Evolutionary conservation across 805 yeast species (phyloP).

Genomic region (Zygoascus flipseniorum): DNA sequence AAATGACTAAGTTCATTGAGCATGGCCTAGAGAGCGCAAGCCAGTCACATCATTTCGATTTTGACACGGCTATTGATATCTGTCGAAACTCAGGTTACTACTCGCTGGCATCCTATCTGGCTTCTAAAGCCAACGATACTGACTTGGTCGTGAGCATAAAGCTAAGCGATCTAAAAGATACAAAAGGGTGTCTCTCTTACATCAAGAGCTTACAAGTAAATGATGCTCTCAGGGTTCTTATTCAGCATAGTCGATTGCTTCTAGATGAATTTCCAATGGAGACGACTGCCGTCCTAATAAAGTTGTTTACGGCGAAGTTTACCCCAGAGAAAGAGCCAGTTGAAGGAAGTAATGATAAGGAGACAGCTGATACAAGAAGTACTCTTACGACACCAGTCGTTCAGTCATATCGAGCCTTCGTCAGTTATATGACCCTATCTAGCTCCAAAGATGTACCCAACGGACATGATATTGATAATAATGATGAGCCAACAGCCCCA

Average conservation of each 20-base stretch:
- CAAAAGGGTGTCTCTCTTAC: slow-evolving; percentile 52
- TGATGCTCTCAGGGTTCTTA: slow-evolving; percentile 65
- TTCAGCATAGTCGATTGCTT: slow-evolving; percentile 55
- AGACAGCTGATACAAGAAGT: slow-evolving; percentile 6
- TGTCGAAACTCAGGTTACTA: slow-evolving; percentile 66
- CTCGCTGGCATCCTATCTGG: slow-evolving; percentile 58
- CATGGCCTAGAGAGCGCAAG: slow-evolving; percentile 29
- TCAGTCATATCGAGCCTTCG: slow-evolving; percentile 50
- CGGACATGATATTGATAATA: background rate
- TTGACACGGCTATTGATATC: slow-evolving; percentile 55
- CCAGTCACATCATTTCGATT: slow-evolving; percentile 40
- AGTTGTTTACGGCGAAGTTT: slow-evolving; percentile 82
- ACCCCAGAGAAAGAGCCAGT: slow-evolving; percentile 31
- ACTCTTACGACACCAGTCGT: slow-evolving; percentile 27
- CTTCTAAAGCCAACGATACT: slow-evolving; percentile 65
- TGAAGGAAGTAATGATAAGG: slow-evolving; percentile 8
- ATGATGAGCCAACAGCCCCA: slow-evolving; percentile 27
- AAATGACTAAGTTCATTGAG: slow-evolving; percentile 49
- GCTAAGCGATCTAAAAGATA: slow-evolving; percentile 54
- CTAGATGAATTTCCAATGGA: slow-evolving; percentile 66
- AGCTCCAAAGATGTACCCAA: background rate
- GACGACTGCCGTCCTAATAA: slow-evolving; percentile 73
- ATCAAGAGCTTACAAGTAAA: slow-evolving; percentile 63
- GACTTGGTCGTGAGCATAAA: slow-evolving; percentile 68
- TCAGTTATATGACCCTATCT: slow-evolving; percentile 38